Conservation (phyloP, 768 basidiomycete genomes). For the Pulveroboletus sp. region DNA sequence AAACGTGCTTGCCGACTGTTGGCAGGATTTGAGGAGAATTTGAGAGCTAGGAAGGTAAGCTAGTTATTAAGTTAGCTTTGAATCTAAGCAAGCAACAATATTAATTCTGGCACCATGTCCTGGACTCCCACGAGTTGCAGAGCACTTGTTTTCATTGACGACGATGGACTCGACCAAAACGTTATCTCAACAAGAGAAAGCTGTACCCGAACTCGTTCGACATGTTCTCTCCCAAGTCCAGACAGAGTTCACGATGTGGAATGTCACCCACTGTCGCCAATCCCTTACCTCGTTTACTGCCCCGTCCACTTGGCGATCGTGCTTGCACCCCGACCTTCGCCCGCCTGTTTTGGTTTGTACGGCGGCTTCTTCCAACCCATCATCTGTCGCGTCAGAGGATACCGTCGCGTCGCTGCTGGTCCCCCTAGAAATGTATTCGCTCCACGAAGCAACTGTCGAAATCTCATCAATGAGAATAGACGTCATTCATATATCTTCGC, state of each 20-base stretch:
- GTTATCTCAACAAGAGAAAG: not conserved
- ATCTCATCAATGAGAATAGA: slow-evolving; percentile 12
- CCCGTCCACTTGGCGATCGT: slow-evolving; percentile 14
- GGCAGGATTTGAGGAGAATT: not conserved
- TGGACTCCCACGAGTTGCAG: not conserved
- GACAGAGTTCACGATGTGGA: slow-evolving; percentile 23
- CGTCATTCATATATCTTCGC: slow-evolving; percentile 5
- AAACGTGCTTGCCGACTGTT: no score
- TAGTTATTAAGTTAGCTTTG: no score
- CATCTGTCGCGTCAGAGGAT: not conserved
- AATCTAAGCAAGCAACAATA: no score
- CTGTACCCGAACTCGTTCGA: slow-evolving; percentile 12
- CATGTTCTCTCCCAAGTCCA: slow-evolving; percentile 19
- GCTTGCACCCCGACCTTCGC: slow-evolving; percentile 10
- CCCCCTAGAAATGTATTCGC: slow-evolving; percentile 14
- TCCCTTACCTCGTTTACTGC: slow-evolving; percentile 11
- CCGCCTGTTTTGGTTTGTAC: not conserved
- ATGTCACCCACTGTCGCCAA: slow-evolving; percentile 10
- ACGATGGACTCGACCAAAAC: slow-evolving; percentile 8
- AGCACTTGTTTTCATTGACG: not conserved
- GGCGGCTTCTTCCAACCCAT: not conserved
- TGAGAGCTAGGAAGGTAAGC: no score
- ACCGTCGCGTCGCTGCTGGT: not conserved
- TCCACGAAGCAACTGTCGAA: slow-evolving; percentile 9
- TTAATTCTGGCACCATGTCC: no score